These are phyloP conservation scores for Penicillium vulpinum DNA, from an alignment of 2,329 filamentous ascomycete genomes.

Conservation along the genomic window DNA sequence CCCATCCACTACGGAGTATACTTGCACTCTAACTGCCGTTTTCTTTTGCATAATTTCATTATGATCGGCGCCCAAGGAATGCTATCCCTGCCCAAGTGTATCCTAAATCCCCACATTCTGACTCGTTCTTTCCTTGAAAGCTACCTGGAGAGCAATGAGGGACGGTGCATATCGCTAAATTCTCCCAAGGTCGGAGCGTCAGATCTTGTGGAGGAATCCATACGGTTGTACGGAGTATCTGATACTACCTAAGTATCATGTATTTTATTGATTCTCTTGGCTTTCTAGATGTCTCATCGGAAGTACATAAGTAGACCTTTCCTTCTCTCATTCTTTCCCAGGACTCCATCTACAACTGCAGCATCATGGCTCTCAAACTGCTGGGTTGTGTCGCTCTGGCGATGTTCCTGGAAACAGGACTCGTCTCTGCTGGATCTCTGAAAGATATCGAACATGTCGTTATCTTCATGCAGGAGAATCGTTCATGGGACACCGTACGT, in stretches of 20 bases:
- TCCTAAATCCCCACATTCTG: background rate
- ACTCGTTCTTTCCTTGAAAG: background rate
- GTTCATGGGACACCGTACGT: constrained; percentile 42
- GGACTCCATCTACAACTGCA: background rate
- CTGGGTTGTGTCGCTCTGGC: constrained; percentile 16
- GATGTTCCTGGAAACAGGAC: constrained; percentile 19
- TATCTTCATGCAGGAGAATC: constrained; percentile 58
- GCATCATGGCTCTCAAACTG: constrained; percentile 10
- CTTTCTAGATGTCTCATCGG: background rate
- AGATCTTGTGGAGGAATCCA: background rate
- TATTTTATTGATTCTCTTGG: background rate
- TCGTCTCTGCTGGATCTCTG: constrained; percentile 42
- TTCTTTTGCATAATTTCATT: background rate
- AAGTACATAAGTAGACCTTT: background rate
- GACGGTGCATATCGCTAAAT: too few species aligned
- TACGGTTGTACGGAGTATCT: background rate
- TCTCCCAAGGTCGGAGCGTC: too few species aligned
- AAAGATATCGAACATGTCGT: constrained; percentile 59
- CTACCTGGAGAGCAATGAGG: background rate
- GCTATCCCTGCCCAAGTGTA: background rate
- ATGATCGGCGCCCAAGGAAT: background rate
- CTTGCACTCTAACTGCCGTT: too few species aligned
- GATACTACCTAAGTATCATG: background rate
- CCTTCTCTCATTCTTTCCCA: background rate
- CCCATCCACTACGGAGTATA: background rate